These are phyloP conservation scores for Hordeum marinum DNA, from an alignment of 176 grass and related monocot genomes.

Conservation along the genomic window DNA sequence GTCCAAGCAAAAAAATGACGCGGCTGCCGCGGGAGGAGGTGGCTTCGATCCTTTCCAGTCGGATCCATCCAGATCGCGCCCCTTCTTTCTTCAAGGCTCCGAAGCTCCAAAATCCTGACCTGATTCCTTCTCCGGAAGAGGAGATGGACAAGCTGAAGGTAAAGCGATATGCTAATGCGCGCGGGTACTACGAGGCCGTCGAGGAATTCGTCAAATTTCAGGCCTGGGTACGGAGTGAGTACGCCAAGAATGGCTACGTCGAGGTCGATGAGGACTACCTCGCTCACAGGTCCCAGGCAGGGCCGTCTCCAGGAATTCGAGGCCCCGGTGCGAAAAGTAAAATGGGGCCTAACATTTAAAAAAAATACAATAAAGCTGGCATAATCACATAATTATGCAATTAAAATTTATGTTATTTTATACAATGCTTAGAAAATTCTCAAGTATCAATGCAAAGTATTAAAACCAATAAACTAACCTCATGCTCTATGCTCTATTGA, in stretches of 20 bases:
- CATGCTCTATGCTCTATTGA: too few species aligned
- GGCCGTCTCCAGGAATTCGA: too few species aligned
- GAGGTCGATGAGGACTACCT: not conserved
- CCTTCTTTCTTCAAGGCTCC: not conserved
- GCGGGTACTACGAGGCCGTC: not conserved
- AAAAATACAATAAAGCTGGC: too few species aligned
- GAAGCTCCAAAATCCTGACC: not conserved
- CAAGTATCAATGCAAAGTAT: too few species aligned
- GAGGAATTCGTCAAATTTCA: not conserved
- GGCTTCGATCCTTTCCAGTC: not conserved
- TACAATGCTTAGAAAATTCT: too few species aligned
- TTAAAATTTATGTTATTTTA: too few species aligned
- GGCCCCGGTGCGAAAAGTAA: too few species aligned
- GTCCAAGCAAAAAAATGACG: not conserved
- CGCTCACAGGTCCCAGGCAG: not conserved
- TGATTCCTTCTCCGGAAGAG: not conserved
- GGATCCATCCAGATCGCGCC: not conserved
- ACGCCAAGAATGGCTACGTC: not conserved
- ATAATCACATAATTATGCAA: too few species aligned
- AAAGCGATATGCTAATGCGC: not conserved
- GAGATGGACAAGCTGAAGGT: not conserved
- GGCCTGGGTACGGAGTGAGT: not conserved
- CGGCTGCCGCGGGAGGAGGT: not conserved
- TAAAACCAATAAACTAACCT: too few species aligned
- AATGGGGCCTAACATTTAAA: too few species aligned